Evolutionary conservation across 1,284 basidiomycete species (phyloP).

Genomic region (Exsudoporus floridanus): DNA sequence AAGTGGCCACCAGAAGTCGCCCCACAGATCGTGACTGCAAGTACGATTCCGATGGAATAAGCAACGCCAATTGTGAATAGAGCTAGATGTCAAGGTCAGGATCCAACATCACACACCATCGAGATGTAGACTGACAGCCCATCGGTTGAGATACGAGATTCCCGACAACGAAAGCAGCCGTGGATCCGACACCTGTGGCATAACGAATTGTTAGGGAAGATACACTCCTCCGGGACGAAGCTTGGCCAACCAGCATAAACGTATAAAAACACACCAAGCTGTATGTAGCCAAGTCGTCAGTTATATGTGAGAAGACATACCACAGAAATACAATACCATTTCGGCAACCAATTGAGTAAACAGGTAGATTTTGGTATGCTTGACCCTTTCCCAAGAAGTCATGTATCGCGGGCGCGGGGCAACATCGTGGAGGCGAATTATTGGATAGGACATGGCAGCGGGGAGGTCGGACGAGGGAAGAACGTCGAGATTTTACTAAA

Average conservation of each 20-base stretch:
- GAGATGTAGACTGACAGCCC: constrained; percentile 44
- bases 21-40: constrained; percentile 53
- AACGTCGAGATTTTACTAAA: background rate
- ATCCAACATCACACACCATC: background rate
- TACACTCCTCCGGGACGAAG: background rate
- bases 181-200: constrained; percentile 54
- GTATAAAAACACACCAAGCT: constrained; percentile 47
- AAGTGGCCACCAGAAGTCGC: constrained; percentile 64
- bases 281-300: constrained; percentile 27
- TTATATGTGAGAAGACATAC: constrained; percentile 18
- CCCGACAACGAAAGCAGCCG: constrained; percentile 53
- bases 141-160: constrained; percentile 44
- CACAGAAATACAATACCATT: constrained; percentile 40
- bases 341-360: constrained; percentile 58
- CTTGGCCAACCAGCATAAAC: constrained; percentile 52
- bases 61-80: constrained; percentile 59
- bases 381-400: constrained; percentile 51
- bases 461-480: background rate
- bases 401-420: constrained; percentile 41
- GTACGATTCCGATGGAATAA: constrained; percentile 59
- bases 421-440: constrained; percentile 44
- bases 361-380: constrained; percentile 52
- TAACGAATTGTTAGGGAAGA: background rate
- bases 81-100: constrained; percentile 39
- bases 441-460: constrained; percentile 21